Evolutionary conservation across 805 yeast genomes (phyloP), one percentile per base, ranked within the genome.

Genomic region (Zygoascus flipseniorum): DNA sequence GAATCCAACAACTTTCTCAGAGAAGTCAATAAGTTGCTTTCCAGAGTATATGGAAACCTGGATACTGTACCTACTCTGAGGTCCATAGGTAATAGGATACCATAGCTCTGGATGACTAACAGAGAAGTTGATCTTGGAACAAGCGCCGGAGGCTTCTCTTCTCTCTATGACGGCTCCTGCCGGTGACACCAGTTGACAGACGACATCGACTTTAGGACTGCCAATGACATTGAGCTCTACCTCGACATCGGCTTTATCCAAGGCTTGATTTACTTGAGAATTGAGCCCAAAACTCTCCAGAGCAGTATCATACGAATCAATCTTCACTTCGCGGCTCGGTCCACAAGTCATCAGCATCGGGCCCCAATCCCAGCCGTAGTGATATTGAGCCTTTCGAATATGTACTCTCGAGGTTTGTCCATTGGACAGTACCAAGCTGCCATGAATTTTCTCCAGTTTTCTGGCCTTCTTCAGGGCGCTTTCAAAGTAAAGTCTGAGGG

Each of bases 331-430:
- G 47, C 65, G 63, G 53, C 68, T 75, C 1, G 76, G 76, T 10
- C 80, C 80, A 60, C 77, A 72, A 2, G 76, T 69, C 61, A 75
- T 63, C 48, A 73, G 61, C 2, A 66, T 52, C 6, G 78, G 65
- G 18, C 81, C 81, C 82, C 82, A 78, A 61, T 78, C 82, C 82
- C 81, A 78, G 1, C 82, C 82, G 58, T 68, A 78, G 55, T 76
- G 79, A 58, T 77, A 77, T 60, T 76, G 81, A 1, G 81, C 78
- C 59, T 77, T 77, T 56, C 82, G 66, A 16, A 73, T 71, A 51
- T 75, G 72, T 52, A 73, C 62, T 41, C 82, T 65, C 47, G 70
- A 62, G 9, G 72, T 54, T 16, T 76, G 79, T 3, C 79, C 80
- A 54, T 75, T 73, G 60, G 65, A 75, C 16, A 70, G 68, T 8